Base-by-base conservation (phyloP, 2,329 filamentous ascomycete genomes). In the Aspergillus uvarum region DNA sequence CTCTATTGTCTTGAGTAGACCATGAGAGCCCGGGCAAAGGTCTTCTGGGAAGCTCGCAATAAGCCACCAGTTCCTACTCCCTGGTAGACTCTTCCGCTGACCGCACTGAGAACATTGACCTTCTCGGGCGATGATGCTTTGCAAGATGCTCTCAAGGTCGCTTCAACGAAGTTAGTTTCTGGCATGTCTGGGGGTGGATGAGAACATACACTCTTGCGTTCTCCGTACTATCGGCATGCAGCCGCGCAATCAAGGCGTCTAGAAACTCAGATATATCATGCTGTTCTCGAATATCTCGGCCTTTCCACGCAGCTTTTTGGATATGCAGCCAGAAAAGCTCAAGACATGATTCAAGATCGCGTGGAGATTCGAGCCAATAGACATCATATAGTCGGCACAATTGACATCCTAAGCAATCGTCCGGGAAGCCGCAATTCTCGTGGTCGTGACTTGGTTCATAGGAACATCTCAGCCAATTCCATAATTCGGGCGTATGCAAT, bases 401-500 rank as follows among this genome's bases (percentile, higher is more conserved):
- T 10, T 19, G 19, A 52, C 70, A 72, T 4, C 66, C 8, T 26
- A 60, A 52, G 11, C 59, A 63, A 54, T 21, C n/a, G 3, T 44
- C 26, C 3, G 16, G 4, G 21, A 4, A 51, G 56, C 11, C 26
- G 19, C 14, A 47, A 2, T 29, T 19, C 26, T 63, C 51, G 2
- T 12, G 47, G 3, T 35, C 47, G 16, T 16, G 38, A 44, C 16
- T n/a, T 44, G 14, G 14, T 5, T 19, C 32, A 16, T 64, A 62
- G 29, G 51, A 58, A 3, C 48, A 8, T 35, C 56, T n/a, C 2
- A 68, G 24, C 64, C 68, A 73, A 32, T 71, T 67, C 35, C 69
- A 5, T 24, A 74, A 57, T 1, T 63, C 10, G 2, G 69, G 67
- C 1, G 62, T 63, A 61, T 72, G 68, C n/a, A 74, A 59, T 24